Base-by-base conservation (phyloP, 2,329 filamentous ascomycete genomes). In the Colletotrichum horii region DNA sequence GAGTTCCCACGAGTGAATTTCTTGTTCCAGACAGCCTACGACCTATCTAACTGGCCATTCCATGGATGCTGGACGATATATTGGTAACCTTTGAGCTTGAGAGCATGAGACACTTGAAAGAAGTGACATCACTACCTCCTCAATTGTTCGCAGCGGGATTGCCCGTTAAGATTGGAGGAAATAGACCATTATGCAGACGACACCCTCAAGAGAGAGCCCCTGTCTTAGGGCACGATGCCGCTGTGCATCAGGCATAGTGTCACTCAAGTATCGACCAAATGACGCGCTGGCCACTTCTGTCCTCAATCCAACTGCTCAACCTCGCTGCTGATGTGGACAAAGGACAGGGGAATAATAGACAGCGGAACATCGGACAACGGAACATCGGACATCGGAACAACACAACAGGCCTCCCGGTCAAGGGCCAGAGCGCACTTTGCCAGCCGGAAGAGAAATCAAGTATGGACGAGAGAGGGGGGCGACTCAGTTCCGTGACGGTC, bases 1-100 rank as follows among this genome's bases (percentile, higher is more conserved):
- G n/a, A 6, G 11, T 3, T 4, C 6, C 0, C 43, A 0, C 6
- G 6, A 48, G n/a, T 6, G 4, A 6, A 14, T 22, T 48, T 2
- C 19, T n/a, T 22, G 22, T 48, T 48, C 6, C 11, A 14, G 11
- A 14, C 43, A 48, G 43, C 11, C n/a, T 48, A 48, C 43, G 4
- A 22, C 11, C 19, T 14, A 48, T n/a, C 43, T 48, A 48, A 2
- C 6, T 48, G 19, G 12, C 8, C 2, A 12, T 48, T 48, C 9
- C 16, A 48, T 43, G n/a, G 38, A 8, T 43, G 38, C 38, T 43
- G 1, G 19, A 1, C 19, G 9, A 48, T 48, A n/a, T n/a, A 48
- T 3, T 3, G n/a, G 2, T 19, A 22, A 22, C 6, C n/a, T 3
- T 4, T 48, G 43, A 9, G 19, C 0, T 48, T 22, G 19, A 3